A percentile compares a stretch with the other conserved stretches of the same genome.
Evolutionary conservation across 2,329 filamentous ascomycete genomes (phyloP).

Genomic region (Hortaea werneckii): DNA sequence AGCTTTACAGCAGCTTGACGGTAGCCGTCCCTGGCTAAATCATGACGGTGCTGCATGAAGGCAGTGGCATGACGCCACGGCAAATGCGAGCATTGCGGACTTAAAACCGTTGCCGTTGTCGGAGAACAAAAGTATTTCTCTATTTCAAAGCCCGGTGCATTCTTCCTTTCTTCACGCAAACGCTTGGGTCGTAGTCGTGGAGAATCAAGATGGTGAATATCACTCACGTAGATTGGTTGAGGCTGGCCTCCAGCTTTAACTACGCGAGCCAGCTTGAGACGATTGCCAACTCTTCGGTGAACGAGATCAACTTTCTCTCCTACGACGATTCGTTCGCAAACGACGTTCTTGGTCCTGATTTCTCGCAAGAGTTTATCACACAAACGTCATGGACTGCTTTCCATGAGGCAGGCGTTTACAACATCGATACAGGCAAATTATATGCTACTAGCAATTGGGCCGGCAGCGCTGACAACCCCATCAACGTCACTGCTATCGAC

Average conservation of each 20-base stretch:
- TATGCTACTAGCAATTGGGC: slow-evolving; percentile 35
- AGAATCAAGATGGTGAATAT: slow-evolving; percentile 22
- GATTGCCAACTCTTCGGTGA: slow-evolving; percentile 20
- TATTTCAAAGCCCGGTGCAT: too few relatives aligned
- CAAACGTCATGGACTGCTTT: slow-evolving; percentile 21
- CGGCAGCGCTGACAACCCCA: slow-evolving; percentile 20
- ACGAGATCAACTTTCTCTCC: slow-evolving; percentile 19
- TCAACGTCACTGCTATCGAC: slow-evolving; percentile 27
- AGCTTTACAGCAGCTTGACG: background rate
- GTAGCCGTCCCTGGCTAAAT: background rate
- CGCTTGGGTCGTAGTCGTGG: too few relatives aligned
- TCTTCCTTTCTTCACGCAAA: too few relatives aligned
- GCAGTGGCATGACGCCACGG: background rate
- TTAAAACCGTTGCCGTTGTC: background rate
- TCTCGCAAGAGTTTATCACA: slow-evolving; percentile 18
- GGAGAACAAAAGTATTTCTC: background rate
- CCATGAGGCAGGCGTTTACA: slow-evolving; percentile 32
- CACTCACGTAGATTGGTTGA: slow-evolving; percentile 23
- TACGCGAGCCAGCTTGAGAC: slow-evolving; percentile 20
- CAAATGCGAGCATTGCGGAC: background rate
- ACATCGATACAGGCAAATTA: slow-evolving; percentile 27
- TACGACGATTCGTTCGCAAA: slow-evolving; percentile 22
- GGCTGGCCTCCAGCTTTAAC: slow-evolving; percentile 22
- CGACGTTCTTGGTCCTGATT: slow-evolving; percentile 23
- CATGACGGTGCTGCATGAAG: background rate